Conservation (phyloP, 2,329 filamentous ascomycete genomes). For the Xylariaceae sp. region DNA sequence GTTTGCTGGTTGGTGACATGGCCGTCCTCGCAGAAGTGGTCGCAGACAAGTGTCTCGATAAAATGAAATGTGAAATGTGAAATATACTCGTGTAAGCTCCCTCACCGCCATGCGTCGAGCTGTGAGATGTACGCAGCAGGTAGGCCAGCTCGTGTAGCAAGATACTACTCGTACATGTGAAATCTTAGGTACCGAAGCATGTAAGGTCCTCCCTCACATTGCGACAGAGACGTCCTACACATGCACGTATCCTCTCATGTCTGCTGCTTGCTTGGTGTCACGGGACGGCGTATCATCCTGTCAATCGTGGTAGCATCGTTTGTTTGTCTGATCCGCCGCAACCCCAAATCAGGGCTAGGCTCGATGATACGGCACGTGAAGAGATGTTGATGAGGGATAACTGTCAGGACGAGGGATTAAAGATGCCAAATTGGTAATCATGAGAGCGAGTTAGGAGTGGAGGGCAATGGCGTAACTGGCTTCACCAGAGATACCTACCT, state of each 20-base stretch:
- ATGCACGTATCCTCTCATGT: neutral
- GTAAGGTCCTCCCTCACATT: constrained; percentile 2
- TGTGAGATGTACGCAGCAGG: constrained; percentile 3
- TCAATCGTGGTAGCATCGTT: constrained; percentile 5
- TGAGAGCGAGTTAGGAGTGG: neutral
- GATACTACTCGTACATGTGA: neutral
- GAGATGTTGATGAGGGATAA: constrained; percentile 4
- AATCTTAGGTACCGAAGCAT: neutral
- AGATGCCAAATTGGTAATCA: neutral
- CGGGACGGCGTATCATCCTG: constrained; percentile 12
- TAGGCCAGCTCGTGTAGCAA: neutral
- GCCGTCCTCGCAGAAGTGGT: constrained; percentile 8
- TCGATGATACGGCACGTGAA: constrained; percentile 14
- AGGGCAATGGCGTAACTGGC: neutral
- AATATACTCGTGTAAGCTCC: constrained; percentile 8
- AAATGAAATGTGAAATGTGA: constrained; percentile 1
- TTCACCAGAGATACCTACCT: neutral
- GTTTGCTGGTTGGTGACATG: constrained; percentile 10
- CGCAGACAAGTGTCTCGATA: neutral
- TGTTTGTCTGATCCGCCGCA: constrained; percentile 7
- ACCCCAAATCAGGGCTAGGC: constrained; percentile 1
- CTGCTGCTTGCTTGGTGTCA: constrained; percentile 8
- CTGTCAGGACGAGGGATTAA: neutral
- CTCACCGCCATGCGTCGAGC: constrained; percentile 19
- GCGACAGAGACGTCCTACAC: constrained; percentile 1